Conservation (phyloP, 305 asterid genomes). For the Fraxinus sp. region DNA sequence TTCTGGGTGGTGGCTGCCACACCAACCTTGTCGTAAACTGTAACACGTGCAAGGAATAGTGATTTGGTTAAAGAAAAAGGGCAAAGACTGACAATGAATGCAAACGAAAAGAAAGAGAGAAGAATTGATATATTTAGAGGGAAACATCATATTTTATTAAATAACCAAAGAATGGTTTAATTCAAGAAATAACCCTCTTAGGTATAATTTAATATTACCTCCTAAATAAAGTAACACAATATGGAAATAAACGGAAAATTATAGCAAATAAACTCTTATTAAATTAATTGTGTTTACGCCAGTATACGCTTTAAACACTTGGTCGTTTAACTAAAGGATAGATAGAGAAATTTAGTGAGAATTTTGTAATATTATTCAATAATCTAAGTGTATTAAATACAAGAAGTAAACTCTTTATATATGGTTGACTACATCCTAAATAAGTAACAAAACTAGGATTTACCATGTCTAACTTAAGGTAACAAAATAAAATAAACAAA, state of each 20-base stretch:
- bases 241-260: not conserved
- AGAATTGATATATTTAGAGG: not conserved
- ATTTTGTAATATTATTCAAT: not conserved
- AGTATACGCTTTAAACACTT: not conserved
- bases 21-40: not conserved
- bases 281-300: not conserved
- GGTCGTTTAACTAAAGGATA: not conserved
- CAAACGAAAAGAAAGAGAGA: not conserved
- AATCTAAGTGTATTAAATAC: not conserved
- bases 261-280: not conserved
- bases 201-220: not conserved
- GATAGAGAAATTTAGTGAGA: not conserved
- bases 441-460: not conserved
- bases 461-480: not conserved
- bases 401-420: not conserved
- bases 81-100: not conserved
- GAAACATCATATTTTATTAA: too few relatives aligned
- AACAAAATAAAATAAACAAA: not conserved
- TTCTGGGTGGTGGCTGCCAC: not conserved
- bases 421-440: not conserved
- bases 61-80: not conserved
- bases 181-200: not conserved
- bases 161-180: not conserved
- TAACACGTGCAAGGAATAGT: not conserved
- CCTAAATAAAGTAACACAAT: not conserved